phyloP scores from a whole-genome alignment of 2,329 filamentous ascomycete genomes.

The Biscogniauxia marginata region DNA sequence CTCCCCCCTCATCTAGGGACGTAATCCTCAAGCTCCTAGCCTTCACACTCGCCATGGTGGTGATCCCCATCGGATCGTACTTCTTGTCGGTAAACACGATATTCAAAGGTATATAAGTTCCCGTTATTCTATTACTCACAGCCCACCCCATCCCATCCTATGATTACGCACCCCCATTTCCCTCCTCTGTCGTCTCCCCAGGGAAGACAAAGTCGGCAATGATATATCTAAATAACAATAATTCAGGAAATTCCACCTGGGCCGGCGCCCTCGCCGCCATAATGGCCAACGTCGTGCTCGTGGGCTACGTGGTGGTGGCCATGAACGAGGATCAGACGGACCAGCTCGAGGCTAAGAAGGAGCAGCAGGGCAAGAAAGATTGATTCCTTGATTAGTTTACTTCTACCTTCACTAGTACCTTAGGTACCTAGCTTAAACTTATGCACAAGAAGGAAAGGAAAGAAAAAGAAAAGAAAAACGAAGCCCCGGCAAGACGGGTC shows the following conservation, averaged over 20 bases:
- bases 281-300: slow-evolving; percentile 85
- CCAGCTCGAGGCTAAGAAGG: slow-evolving; percentile 41
- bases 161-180: no score
- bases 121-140: no score
- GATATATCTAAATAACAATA: background rate
- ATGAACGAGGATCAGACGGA: slow-evolving; percentile 77
- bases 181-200: background rate
- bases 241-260: slow-evolving; percentile 81
- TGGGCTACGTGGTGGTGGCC: slow-evolving; percentile 88
- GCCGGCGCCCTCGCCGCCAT: slow-evolving; percentile 83
- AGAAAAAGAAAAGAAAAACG: no score
- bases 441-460: no score
- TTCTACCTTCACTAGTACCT: no score
- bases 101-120: slow-evolving; percentile 82
- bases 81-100: slow-evolving; percentile 75
- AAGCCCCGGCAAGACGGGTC: no score
- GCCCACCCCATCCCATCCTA: background rate
- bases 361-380: slow-evolving; percentile 47
- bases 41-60: slow-evolving; percentile 90
- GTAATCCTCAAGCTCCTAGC: slow-evolving; percentile 88
- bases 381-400: no score
- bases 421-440: no score
- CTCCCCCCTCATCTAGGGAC: slow-evolving; percentile 48
- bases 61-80: slow-evolving; percentile 83
- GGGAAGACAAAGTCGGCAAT: background rate